These are phyloP conservation scores for Coprinellus micaceus DNA, from an alignment of 768 basidiomycete genomes.

Conservation along the genomic window DNA sequence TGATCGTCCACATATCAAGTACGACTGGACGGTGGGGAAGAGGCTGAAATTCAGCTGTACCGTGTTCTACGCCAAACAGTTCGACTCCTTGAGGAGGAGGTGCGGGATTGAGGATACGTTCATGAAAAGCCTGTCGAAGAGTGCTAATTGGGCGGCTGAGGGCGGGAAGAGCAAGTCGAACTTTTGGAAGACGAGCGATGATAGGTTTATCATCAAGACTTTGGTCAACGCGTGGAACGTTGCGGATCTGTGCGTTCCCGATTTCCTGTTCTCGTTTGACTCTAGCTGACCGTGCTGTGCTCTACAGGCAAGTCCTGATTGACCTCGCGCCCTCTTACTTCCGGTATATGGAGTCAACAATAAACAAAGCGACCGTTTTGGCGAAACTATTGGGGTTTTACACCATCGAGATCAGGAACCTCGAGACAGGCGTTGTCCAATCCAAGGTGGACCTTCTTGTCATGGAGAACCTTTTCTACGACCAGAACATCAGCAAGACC, in stretches of 20 bases:
- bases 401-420: conserved; percentile 70
- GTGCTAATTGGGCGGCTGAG: conserved; percentile 67
- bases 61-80: conserved; percentile 79
- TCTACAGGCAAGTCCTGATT: conserved; percentile 65
- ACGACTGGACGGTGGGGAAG: conserved; percentile 76
- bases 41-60: conserved; percentile 75
- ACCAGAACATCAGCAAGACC: conserved; percentile 60
- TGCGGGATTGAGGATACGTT: conserved; percentile 66
- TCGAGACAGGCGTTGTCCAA: conserved; percentile 62
- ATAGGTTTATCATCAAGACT: conserved; percentile 80
- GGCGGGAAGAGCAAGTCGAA: conserved; percentile 79
- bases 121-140: conserved; percentile 55
- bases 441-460: conserved; percentile 73
- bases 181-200: conserved; percentile 80
- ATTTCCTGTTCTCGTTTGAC: neutral
- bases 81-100: conserved; percentile 59
- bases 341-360: conserved; percentile 68
- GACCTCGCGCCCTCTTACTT: conserved; percentile 80
- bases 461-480: conserved; percentile 84
- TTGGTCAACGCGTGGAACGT: conserved; percentile 86
- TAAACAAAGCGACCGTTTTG: conserved; percentile 62
- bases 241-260: conserved; percentile 63
- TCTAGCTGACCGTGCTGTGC: neutral
- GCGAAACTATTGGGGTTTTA: conserved; percentile 83
- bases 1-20: conserved; percentile 78